Base-by-base conservation (phyloP, 164 flowering plant genomes). In the grape (Vitis vinifera) region DNA sequence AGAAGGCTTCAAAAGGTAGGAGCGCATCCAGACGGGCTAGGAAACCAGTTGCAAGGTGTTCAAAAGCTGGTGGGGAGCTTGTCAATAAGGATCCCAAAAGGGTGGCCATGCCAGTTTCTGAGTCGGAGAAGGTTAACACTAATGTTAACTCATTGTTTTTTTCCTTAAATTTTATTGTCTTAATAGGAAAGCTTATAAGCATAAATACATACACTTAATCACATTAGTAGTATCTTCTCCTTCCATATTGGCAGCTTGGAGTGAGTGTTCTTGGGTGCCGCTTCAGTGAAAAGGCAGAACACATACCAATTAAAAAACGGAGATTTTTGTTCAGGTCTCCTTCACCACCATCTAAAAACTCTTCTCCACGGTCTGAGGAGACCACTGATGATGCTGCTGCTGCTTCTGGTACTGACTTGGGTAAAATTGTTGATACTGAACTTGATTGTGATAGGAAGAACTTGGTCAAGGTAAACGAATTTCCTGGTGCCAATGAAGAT, bases 221-320 rank as follows among this genome's bases (percentile, higher is more conserved):
- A 37, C 14, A 13, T n/a, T 30, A 31, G 30, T 51, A 48, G 27
- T 56, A 13, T 30, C 11, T 64, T 16, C 23, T 66, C 14, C 11
- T 48, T 70, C 65, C 56, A 55, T 60, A 49, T 69, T 75, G 27
- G 60, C 88, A 84, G 87, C 74, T 81, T 71, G 81, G 79, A 51
- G 80, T 75, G 16, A 55, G 76, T 13, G 63, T 73, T 70, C 75
- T 59, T 71, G 85, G 85, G 29, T 66, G 75, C n/a, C 80, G 78
- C 27, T 79, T 77, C 68, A 67, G 77, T 59, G 80, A 76, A 9
- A 75, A 74, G 66, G 60, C 66, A 57, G 87, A 78, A 73, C 77
- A 76, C 72, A 73, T 87, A 14, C 88, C 88, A 12, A 71, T 81
- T 56, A 87, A 87, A 78, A 86, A 86, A 62, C 78, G 90, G 70